phyloP scores from a whole-genome alignment of 2,329 filamentous ascomycete species.

The Hymenoscyphus repandus region DNA sequence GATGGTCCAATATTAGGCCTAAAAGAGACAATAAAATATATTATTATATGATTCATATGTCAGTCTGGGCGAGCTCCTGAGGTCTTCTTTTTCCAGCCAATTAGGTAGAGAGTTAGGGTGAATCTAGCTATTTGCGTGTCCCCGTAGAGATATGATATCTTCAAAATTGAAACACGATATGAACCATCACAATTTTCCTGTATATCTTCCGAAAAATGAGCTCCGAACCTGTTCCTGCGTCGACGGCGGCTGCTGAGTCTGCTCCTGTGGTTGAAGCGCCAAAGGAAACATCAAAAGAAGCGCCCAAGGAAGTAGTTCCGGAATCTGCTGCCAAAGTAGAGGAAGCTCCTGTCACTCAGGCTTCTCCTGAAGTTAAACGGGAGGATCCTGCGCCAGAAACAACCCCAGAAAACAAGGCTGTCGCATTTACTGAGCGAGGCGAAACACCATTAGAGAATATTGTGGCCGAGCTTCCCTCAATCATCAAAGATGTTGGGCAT shows the following conservation, averaged over 20 bases:
- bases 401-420: background rate
- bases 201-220: constrained; percentile 11
- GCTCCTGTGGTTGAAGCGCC: constrained; percentile 11
- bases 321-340: background rate
- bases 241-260: constrained; percentile 12
- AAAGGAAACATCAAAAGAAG: constrained; percentile 4
- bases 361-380: constrained; percentile 1
- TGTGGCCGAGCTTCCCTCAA: constrained; percentile 50
- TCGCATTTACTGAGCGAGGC: background rate
- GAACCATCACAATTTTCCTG: background rate
- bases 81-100: background rate
- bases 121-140: background rate
- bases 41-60: too few relatives aligned
- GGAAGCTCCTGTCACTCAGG: background rate
- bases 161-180: background rate
- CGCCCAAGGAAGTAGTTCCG: constrained; percentile 1
- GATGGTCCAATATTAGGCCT: too few relatives aligned
- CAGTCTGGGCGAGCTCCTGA: background rate
- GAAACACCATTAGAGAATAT: constrained; percentile 46
- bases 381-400: background rate
- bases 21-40: too few relatives aligned
- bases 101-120: background rate
- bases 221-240: constrained; percentile 18
- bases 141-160: background rate
- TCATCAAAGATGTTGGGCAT: constrained; percentile 55